A percentile compares a stretch with the other conserved stretches of the same genome.
These are phyloP conservation scores for Schizopora paradoxa DNA, from an alignment of 1,284 basidiomycete species.

Conservation along the genomic window DNA sequence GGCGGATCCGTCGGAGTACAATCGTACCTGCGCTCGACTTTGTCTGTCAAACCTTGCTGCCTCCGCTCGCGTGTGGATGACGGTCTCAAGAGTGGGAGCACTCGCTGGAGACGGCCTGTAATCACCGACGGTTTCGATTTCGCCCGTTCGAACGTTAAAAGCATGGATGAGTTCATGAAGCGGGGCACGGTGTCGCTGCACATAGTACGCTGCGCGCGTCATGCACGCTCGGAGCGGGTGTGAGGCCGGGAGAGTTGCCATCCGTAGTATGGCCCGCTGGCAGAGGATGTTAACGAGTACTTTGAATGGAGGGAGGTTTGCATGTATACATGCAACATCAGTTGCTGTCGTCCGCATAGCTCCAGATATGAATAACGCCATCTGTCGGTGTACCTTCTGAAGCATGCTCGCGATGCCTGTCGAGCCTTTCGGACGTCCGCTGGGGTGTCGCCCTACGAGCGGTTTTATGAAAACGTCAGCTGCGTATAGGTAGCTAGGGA, in stretches of 20 bases:
- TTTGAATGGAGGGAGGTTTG: conserved; percentile 29
- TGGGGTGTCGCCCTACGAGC: too few relatives aligned
- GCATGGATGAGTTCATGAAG: conserved; percentile 21
- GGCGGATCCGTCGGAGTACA: conserved; percentile 30
- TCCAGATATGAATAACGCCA: conserved; percentile 30
- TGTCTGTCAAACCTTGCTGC: conserved; percentile 4
- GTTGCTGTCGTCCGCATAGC: conserved; percentile 29
- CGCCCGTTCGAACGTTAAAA: conserved; percentile 9
- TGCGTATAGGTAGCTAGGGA: conserved; percentile 2
- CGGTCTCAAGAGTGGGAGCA: too few relatives aligned
- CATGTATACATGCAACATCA: conserved; percentile 29
- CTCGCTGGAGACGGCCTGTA: background rate
- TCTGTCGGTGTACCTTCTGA: conserved; percentile 33
- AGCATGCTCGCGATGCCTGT: too few relatives aligned
- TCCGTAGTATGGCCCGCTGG: conserved; percentile 24
- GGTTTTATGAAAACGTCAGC: background rate
- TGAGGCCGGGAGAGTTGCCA: conserved; percentile 28
- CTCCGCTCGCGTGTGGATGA: conserved; percentile 4
- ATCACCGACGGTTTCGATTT: conserved; percentile 19
- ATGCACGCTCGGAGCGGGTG: conserved; percentile 29
- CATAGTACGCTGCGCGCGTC: conserved; percentile 9
- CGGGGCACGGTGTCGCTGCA: conserved; percentile 15
- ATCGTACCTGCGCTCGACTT: conserved; percentile 20
- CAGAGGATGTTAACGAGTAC: conserved; percentile 25
- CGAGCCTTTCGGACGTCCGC: too few relatives aligned